These are phyloP conservation scores for Fragaria iinumae DNA, from an alignment of 306 rosid genomes.

Conservation along the genomic window DNA sequence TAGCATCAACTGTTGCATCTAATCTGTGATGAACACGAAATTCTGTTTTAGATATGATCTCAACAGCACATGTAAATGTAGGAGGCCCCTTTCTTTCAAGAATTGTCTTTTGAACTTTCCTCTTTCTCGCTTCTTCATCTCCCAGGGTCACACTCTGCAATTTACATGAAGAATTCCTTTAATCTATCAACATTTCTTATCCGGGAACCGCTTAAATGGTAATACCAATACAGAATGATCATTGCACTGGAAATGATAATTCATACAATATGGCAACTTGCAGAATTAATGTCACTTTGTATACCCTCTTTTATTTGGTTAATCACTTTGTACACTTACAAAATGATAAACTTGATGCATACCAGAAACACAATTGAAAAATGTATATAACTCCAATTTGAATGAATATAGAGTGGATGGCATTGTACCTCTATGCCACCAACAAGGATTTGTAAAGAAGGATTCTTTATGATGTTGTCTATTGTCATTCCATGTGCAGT, in stretches of 20 bases:
- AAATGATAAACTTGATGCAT: neutral
- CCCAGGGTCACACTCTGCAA: conserved; percentile 95
- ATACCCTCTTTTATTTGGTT: neutral
- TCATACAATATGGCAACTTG: conserved; percentile 4
- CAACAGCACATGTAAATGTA: conserved; percentile 95
- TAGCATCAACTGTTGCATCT: conserved; percentile 95
- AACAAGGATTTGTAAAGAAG: conserved; percentile 88
- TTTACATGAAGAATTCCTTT: conserved; percentile 28
- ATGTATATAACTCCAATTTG: conserved; percentile 11
- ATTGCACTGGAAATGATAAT: conserved; percentile 4
- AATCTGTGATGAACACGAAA: conserved; percentile 89
- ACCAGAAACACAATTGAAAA: neutral
- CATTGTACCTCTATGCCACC: conserved; percentile 91
- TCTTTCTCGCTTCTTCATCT: conserved; percentile 92
- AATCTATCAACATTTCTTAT: conserved; percentile 22
- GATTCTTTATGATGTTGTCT: conserved; percentile 83
- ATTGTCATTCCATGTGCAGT: conserved; percentile 96
- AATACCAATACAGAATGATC: neutral
- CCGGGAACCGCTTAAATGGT: conserved; percentile 18
- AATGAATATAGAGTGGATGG: conserved; percentile 13
- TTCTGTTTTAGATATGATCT: conserved; percentile 91
- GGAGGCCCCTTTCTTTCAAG: conserved; percentile 96
- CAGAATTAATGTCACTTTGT: neutral
- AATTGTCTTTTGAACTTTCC: conserved; percentile 98
- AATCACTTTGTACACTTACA: neutral